Evolutionary conservation across 1,284 basidiomycete species (phyloP), one percentile per base, ranked within the genome.

Genomic region (Leccinum huronense): DNA sequence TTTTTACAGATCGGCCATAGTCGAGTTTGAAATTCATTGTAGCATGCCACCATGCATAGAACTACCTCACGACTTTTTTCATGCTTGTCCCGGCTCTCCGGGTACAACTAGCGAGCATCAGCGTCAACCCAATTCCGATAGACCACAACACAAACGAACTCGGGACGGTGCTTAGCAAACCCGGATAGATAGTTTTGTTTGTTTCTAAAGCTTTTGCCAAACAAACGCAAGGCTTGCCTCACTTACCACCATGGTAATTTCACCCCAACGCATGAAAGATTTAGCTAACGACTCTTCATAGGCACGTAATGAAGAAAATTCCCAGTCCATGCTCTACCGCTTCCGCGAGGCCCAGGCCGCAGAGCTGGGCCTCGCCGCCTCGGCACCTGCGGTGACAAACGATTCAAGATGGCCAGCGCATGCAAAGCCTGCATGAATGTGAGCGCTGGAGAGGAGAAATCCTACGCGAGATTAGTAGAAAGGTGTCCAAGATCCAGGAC

Each of bases 401-500:
- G 97, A 33, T 97, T 95, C 42, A 85, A 92, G 55, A 91, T 98
- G 86, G 95, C 96, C 6, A 91, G 90, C 65, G 84, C 88, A 10
- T 97, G 95, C 73, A 95, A 95, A 95, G 90, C 70, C 75, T 99
- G 69, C 83, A 94, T 54, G 96, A 98, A 63, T 97, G 94, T 73
- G 97, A 99, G 79, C 82, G 93, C 60, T 99, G 95, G 95, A 82
- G 97, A 74, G 95, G 94, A 65, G 96, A 98, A 75, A 94, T 98
- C 53, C 77, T 98, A 64, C 83, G 94, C 60, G 97, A 99, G 74
- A 96, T 99, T 63, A 94, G 92, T 73, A 78, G 97, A 67, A 99
- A 99, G 75, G 97, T 99, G 34, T 93, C 93, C 38, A 98, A 98
- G 80, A 98, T 98, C 62, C 97, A 99, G 76, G 97, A 99, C 74